phyloP scores from a whole-genome alignment of 257 asterid genomes.

The Craterostigma plantagineum region DNA sequence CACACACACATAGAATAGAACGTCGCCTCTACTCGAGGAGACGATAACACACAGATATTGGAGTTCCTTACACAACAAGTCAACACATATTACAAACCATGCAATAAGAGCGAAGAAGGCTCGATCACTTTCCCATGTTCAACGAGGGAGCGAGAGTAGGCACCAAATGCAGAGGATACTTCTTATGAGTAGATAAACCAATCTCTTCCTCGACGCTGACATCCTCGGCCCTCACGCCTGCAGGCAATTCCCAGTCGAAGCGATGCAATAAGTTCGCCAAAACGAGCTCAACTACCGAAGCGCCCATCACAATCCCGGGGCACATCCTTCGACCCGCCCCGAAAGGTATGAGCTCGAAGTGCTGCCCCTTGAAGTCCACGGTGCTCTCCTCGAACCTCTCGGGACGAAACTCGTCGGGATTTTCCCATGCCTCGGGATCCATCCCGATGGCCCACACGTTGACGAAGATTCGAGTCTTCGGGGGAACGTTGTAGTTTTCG shows the following conservation, averaged over 20 bases:
- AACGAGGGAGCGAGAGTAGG: too few relatives aligned
- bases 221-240: conserved; percentile 11
- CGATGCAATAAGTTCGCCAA: conserved; percentile 7
- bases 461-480: conserved; percentile 20
- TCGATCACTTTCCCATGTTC: too few relatives aligned
- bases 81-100: too few relatives aligned
- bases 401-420: conserved; percentile 10
- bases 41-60: too few relatives aligned
- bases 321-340: conserved; percentile 10
- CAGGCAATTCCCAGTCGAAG: conserved; percentile 4
- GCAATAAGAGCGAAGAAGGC: too few relatives aligned
- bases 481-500: conserved; percentile 17
- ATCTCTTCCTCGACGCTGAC: conserved; percentile 25
- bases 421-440: conserved; percentile 25
- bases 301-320: conserved; percentile 6
- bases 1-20: too few relatives aligned
- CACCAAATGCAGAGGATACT: conserved; percentile 18
- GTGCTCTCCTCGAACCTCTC: conserved; percentile 5
- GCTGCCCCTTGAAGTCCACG: conserved; percentile 7
- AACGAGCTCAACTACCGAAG: not conserved
- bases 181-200: conserved; percentile 28
- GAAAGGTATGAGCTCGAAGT: conserved; percentile 8
- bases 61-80: too few relatives aligned
- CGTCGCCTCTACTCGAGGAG: too few relatives aligned
- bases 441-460: conserved; percentile 35